Evolutionary conservation across 495 filamentous ascomycete species (phyloP), one percentile per base, ranked within the genome.

Genomic region (Penicillium nucicola): DNA sequence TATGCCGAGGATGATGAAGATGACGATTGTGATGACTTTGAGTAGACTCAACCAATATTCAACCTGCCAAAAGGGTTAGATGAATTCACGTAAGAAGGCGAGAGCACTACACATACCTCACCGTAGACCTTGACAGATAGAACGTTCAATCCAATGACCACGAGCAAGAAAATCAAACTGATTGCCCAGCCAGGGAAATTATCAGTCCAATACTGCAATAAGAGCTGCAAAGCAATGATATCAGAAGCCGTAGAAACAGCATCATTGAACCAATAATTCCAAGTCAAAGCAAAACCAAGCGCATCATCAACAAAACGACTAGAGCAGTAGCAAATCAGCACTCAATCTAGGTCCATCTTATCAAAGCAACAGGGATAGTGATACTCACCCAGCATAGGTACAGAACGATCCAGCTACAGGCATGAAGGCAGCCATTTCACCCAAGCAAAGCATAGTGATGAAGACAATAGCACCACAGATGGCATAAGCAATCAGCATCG

Each of bases 221-320:
- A 51, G 7, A 82, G 58, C 51, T 82, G 79, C 22, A 81, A 56
- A 1, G 79, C 77, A 37, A 81, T 72, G 23, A 82, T 58, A 69
- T 82, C 77, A 4, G 77, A 70, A 5, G 77, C 78, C 4, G 75
- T 80, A 3, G 76, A 78, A 8, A 79, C 74, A 3, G 78, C 78
- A 69, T 81, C 79, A 61, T 83, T 82, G 42, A 80, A 78, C 77
- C 78, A 82, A 58, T 83, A 83, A 48, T 81, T 82, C 76, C 76
- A 79, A 0, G 74, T 76, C 44, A 78, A 57, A 12, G 75, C 75
- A 46, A 78, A 78, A 1, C 74, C 72, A 7, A 81, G 66, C 1
- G 78, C 78, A 70, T 81, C 78, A 62, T 83, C 79, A 33, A 80
- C 77, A 59, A 77, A 82, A 31, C 80, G 77, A 52, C 76, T 78